These are phyloP conservation scores for Saxophila tyrrhenica DNA, from an alignment of 495 filamentous ascomycete species.

Conservation along the genomic window DNA sequence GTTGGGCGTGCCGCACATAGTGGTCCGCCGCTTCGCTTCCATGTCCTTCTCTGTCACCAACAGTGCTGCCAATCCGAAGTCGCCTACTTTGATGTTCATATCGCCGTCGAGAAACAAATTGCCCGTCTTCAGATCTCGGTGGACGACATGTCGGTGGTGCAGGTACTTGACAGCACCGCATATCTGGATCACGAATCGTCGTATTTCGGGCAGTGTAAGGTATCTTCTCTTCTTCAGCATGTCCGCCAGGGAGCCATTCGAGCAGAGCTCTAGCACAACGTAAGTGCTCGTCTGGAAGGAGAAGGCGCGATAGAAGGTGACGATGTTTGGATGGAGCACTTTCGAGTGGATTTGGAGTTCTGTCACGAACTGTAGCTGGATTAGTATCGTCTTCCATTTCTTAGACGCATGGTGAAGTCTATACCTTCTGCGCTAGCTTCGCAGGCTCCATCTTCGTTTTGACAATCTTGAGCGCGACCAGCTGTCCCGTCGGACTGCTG, in stretches of 20 bases:
- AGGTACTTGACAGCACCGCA: conserved; percentile 95
- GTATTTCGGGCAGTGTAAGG: conserved; percentile 79
- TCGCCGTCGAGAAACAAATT: conserved; percentile 91
- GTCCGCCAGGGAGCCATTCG: conserved; percentile 96
- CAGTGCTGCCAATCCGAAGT: conserved; percentile 93
- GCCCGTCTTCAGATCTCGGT: conserved; percentile 94
- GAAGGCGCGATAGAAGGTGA: conserved; percentile 89
- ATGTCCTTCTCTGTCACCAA: conserved; percentile 77
- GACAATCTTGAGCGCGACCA: conserved; percentile 82
- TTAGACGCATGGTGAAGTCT: not conserved
- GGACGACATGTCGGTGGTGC: conserved; percentile 86
- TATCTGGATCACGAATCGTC: conserved; percentile 86
- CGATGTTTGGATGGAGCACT: conserved; percentile 87
- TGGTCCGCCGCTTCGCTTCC: conserved; percentile 56
- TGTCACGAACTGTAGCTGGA: conserved; percentile 65
- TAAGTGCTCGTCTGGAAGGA: conserved; percentile 81
- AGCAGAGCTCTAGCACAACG: conserved; percentile 85
- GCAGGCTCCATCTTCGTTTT: conserved; percentile 75
- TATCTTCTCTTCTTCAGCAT: conserved; percentile 84
- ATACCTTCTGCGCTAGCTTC: conserved; percentile 81
- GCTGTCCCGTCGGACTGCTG: conserved; percentile 38
- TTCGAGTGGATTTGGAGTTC: conserved; percentile 97
- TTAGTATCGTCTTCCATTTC: conserved; percentile 20
- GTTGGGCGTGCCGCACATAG: conserved; percentile 92
- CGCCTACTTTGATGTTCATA: conserved; percentile 97